phyloP scores from a whole-genome alignment of 108 stramenopile genomes.

The Skeletonema grethae region DNA sequence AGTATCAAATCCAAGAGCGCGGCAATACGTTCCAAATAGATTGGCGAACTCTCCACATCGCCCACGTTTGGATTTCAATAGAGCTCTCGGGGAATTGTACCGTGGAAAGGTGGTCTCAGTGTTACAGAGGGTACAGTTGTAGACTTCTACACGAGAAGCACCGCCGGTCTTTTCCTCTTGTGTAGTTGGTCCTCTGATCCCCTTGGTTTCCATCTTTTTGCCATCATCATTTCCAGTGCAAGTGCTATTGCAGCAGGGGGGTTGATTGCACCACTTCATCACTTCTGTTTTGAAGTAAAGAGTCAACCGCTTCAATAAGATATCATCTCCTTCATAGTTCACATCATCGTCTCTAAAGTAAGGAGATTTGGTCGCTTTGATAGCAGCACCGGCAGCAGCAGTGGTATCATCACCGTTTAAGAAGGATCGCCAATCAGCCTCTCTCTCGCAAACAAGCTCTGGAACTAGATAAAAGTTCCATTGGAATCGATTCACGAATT shows the following conservation, averaged over 20 bases:
- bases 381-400: background rate
- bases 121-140: conserved; percentile 72
- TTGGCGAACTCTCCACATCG: conserved; percentile 99
- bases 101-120: conserved; percentile 89
- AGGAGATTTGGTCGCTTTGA: background rate
- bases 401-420: background rate
- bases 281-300: conserved; percentile 68
- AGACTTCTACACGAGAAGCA: conserved; percentile 79
- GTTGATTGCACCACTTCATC: conserved; percentile 86
- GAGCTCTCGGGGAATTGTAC: conserved; percentile 82
- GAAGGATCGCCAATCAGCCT: conserved; percentile 25
- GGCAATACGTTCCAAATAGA: conserved; percentile 88
- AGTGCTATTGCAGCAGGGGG: conserved; percentile 55
- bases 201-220: conserved; percentile 43
- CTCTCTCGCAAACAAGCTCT: conserved; percentile 30
- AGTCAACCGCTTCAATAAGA: conserved; percentile 74
- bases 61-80: conserved; percentile 81
- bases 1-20: conserved; percentile 90
- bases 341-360: conserved; percentile 38
- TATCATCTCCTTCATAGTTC: conserved; percentile 53
- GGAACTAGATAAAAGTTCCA: conserved; percentile 48
- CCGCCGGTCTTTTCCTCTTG: conserved; percentile 60
- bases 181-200: conserved; percentile 59
- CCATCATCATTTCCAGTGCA: conserved; percentile 51
- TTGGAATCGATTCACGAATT: conserved; percentile 63